Evolutionary conservation across 2,329 filamentous ascomycete species (phyloP).

Genomic region (Sporothrix phasma): DNA sequence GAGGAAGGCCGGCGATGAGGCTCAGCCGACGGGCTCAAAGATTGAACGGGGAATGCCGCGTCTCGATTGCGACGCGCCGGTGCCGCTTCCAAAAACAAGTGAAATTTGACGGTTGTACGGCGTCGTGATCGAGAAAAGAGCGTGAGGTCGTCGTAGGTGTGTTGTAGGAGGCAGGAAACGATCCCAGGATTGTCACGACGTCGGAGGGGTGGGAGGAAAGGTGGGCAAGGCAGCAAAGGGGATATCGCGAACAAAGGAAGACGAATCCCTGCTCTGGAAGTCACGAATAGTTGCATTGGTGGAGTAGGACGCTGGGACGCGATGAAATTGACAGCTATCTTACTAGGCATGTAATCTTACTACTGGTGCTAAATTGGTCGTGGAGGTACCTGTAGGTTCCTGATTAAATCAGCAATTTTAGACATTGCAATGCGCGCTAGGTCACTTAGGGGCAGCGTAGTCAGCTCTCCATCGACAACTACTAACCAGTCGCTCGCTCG

Average conservation of each 20-base stretch:
- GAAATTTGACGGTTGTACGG: neutral
- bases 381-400: neutral
- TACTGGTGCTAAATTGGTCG: too few relatives aligned
- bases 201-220: neutral
- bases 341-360: neutral
- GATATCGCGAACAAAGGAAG: neutral
- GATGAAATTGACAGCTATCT: slow-evolving; percentile 7
- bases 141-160: neutral
- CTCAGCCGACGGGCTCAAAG: neutral
- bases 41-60: neutral
- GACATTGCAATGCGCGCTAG: slow-evolving; percentile 10
- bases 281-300: neutral
- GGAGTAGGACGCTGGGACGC: slow-evolving; percentile 4
- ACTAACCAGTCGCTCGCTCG: neutral
- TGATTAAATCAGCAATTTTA: neutral
- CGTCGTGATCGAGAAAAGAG: neutral
- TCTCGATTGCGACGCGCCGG: neutral
- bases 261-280: neutral
- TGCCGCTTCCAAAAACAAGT: neutral
- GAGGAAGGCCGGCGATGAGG: neutral
- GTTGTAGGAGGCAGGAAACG: neutral
- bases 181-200: neutral
- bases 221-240: neutral
- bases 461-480: neutral
- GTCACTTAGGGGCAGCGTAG: neutral